Evolutionary conservation across 371 early-diverging fungal species (phyloP), one percentile per base, ranked within the genome.

Genomic region (Fennellomyces sp.): DNA sequence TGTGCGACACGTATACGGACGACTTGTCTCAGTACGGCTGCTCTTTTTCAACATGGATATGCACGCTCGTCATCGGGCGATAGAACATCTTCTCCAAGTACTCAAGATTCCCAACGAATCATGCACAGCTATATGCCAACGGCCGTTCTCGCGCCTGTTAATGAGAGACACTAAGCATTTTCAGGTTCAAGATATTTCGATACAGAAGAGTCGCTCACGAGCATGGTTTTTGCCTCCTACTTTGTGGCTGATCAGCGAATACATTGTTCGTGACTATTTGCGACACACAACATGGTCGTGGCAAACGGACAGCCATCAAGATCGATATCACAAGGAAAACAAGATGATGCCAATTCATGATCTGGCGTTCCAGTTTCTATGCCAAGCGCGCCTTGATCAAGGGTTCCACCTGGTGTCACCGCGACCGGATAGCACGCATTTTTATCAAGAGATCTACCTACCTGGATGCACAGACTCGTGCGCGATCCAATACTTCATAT

Each of bases 361-460:
- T 64, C 69, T 91, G 5, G 90, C 89, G 0, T 91, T 88, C 52
- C 83, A 87, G 51, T 82, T 87, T 61, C 60, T 94, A 12, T 91
- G 90, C 60, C 83, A 88, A 52, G 73, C 85, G 21, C 78, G 92
- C 7, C 56, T 89, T 25, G 83, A 87, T 52, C 90, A 92, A 60
- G 76, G 72, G 3, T 79, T 73, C 35, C 69, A 70, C 57, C 64
- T 86, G 2, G 85, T 89, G 0, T 82, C 83, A 5, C 83, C 85
- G 12, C 60, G 80, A 35, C 82, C 75, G 0, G 80, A 88, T 54
- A 75, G 84, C 21, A 80, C 85, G 3, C 86, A 88, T 23, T 86
- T 94, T 56, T 91, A 88, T 69, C 86, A 84, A 50, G 90, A 91
- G 52, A 64, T 87, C 15, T 33, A 56, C 2, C 51, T 72, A 7